phyloP scores from a whole-genome alignment of 345 rosid genomes.

The Syzygium jambos region DNA sequence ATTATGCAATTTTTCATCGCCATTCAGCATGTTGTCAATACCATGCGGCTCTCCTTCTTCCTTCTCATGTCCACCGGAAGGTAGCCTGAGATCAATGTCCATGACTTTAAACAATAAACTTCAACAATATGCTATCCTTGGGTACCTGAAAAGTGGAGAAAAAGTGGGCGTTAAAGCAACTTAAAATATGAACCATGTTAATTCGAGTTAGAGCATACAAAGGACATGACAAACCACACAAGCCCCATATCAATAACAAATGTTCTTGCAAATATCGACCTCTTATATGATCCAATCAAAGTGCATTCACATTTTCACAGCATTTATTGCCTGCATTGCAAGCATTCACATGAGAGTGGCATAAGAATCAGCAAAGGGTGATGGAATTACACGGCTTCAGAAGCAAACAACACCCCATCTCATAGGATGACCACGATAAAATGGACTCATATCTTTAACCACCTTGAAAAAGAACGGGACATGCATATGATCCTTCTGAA shows the following conservation, averaged over 20 bases:
- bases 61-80: constrained; percentile 49
- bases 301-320: background rate
- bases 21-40: constrained; percentile 24
- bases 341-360: background rate
- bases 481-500: background rate
- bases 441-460: background rate
- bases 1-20: constrained; percentile 32
- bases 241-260: background rate
- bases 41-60: constrained; percentile 33
- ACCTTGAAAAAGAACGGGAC: background rate
- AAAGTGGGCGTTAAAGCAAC: background rate
- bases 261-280: background rate
- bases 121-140: background rate
- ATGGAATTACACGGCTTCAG: background rate
- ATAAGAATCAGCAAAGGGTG: background rate
- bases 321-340: background rate
- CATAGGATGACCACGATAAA: background rate
- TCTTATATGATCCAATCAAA: background rate
- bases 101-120: constrained; percentile 4
- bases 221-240: background rate
- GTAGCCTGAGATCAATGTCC: constrained; percentile 58
- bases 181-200: background rate
- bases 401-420: background rate
- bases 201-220: background rate
- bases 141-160: background rate